Percentiles rank a stretch among this genome's conserved stretches.
These are phyloP conservation scores for Zizania latifolia DNA, from an alignment of 176 grass and related monocot genomes.

Conservation along the genomic window DNA sequence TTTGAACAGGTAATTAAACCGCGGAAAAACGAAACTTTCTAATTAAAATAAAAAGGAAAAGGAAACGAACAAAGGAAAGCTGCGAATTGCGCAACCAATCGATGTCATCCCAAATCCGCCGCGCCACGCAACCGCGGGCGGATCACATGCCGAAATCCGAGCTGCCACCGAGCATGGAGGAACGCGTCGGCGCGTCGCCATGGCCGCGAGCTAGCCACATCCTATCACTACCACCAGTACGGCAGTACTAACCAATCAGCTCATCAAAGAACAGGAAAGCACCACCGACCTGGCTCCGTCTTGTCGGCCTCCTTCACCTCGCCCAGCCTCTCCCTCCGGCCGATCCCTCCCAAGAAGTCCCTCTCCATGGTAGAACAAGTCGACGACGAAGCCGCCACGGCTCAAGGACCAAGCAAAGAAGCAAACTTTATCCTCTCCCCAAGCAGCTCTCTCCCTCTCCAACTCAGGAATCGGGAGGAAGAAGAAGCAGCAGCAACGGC, in stretches of 20 bases:
- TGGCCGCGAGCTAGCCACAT: not conserved
- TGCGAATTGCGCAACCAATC: not conserved
- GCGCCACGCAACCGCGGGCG: not conserved
- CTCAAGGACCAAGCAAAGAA: not conserved
- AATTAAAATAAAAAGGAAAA: too few species aligned
- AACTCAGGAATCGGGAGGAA: not conserved
- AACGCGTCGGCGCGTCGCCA: not conserved
- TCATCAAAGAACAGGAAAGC: not conserved
- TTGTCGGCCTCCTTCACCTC: not conserved
- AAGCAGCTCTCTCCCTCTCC: not conserved
- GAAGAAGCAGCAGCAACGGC: not conserved
- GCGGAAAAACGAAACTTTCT: too few species aligned
- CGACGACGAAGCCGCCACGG: not conserved
- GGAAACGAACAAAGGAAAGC: not conserved
- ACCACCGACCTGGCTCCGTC: slow-evolving; percentile 37
- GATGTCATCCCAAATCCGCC: not conserved
- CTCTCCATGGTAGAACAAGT: slow-evolving; percentile 56
- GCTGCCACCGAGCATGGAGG: not conserved
- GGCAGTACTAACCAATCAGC: not conserved
- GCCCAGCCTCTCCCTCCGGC: slow-evolving; percentile 5
- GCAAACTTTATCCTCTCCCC: not conserved
- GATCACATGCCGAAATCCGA: not conserved
- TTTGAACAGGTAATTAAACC: not conserved
- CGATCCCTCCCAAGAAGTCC: slow-evolving; percentile 69
- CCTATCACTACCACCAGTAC: not conserved